Conservation (phyloP, 192 early-diverging fungal species). For the Coemansia sp. region DNA sequence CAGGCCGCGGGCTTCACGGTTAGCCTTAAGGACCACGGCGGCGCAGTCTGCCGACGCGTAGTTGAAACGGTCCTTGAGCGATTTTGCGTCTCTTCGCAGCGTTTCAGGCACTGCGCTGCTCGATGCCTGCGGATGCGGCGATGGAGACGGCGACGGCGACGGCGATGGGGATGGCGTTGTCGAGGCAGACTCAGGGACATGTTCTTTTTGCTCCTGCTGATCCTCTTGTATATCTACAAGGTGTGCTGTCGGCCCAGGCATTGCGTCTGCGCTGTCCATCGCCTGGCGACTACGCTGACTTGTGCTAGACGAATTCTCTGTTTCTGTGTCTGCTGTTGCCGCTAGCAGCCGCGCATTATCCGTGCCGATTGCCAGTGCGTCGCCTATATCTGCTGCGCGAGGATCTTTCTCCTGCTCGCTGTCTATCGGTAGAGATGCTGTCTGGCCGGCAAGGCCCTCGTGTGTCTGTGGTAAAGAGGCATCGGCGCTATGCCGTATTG, state of each 20-base stretch:
- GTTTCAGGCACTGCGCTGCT: not conserved
- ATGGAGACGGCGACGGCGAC: too few species aligned
- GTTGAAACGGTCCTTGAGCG: constrained; percentile 87
- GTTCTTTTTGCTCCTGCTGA: not conserved
- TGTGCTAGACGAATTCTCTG: not conserved
- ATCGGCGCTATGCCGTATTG: not conserved
- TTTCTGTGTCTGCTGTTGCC: not conserved
- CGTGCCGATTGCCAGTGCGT: not conserved
- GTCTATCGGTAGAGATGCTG: not conserved
- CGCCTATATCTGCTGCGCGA: not conserved
- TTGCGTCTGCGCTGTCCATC: not conserved
- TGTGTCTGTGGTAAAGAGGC: not conserved
- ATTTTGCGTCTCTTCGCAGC: constrained; percentile 44
- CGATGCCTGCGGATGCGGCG: not conserved
- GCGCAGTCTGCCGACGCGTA: constrained; percentile 94
- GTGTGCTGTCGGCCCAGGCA: not conserved
- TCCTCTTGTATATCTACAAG: not conserved
- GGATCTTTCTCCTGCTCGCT: not conserved
- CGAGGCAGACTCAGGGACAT: too few species aligned
- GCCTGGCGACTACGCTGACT: not conserved
- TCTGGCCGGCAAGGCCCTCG: not conserved
- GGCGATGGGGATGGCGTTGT: too few species aligned
- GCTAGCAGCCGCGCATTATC: not conserved
- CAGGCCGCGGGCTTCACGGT: constrained; percentile 79
- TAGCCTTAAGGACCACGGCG: constrained; percentile 77